Conservation (phyloP, 208 protist species). For the Trypanosoma lewisi region DNA sequence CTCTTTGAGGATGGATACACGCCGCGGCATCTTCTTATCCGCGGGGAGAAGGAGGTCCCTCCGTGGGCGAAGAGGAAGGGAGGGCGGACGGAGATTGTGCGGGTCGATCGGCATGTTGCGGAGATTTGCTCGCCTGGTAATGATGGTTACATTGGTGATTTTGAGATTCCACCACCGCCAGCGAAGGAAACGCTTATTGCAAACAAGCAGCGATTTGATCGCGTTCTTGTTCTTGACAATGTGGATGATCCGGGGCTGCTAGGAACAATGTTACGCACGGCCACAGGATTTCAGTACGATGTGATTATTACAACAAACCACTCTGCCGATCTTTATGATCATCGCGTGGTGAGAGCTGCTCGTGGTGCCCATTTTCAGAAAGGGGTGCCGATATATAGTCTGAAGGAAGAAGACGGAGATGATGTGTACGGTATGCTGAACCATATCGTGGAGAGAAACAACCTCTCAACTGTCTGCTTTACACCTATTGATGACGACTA, state of each 20-base stretch:
- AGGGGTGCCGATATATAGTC: constrained; percentile 75
- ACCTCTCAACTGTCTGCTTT: constrained; percentile 74
- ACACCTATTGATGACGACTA: constrained; percentile 42
- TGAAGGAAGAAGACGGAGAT: constrained; percentile 87
- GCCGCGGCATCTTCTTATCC: constrained; percentile 71
- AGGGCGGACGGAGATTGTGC: constrained; percentile 55
- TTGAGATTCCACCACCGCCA: constrained; percentile 74
- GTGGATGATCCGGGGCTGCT: constrained; percentile 80
- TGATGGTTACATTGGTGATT: constrained; percentile 88
- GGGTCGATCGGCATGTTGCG: constrained; percentile 46
- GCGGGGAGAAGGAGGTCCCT: constrained; percentile 53
- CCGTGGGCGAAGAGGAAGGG: constrained; percentile 41
- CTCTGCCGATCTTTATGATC: constrained; percentile 88
- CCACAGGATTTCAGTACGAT: constrained; percentile 85
- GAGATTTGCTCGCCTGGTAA: constrained; percentile 63
- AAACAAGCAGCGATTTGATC: constrained; percentile 79
- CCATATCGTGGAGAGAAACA: constrained; percentile 75
- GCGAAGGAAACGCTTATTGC: constrained; percentile 85
- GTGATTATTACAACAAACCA: constrained; percentile 83
- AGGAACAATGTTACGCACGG: constrained; percentile 79
- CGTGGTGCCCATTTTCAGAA: constrained; percentile 86
- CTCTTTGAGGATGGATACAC: constrained; percentile 59
- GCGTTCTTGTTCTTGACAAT: constrained; percentile 89
- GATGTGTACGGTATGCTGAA: constrained; percentile 87
- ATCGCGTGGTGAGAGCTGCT: constrained; percentile 81